These are phyloP conservation scores for Pascua sp. DNA, from an alignment of 1,284 basidiomycete genomes.

Conservation along the genomic window DNA sequence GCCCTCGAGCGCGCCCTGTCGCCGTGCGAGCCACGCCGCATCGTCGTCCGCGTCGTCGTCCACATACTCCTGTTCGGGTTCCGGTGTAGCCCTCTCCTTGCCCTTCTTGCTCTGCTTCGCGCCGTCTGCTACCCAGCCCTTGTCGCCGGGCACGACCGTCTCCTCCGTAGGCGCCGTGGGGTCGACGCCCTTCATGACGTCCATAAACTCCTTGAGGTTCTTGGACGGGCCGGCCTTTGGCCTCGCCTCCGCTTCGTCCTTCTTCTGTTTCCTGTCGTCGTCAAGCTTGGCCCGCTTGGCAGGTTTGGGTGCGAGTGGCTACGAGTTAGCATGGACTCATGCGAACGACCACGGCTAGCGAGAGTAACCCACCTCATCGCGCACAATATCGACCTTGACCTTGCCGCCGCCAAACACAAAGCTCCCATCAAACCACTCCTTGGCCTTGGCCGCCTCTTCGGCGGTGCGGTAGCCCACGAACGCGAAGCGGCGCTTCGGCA, in stretches of 20 bases:
- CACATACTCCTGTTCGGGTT: slow-evolving; percentile 36
- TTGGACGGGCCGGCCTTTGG: slow-evolving; percentile 57
- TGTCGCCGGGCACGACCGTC: slow-evolving; percentile 28
- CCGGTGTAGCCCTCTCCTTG: slow-evolving; percentile 50
- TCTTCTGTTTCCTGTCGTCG: slow-evolving; percentile 7
- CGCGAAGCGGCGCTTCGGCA: slow-evolving; percentile 79
- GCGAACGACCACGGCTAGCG: background rate
- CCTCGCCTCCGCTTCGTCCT: slow-evolving; percentile 9
- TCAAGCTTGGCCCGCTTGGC: slow-evolving; percentile 22
- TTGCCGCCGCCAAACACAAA: slow-evolving; percentile 69
- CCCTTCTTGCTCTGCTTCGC: slow-evolving; percentile 57
- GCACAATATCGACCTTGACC: slow-evolving; percentile 70
- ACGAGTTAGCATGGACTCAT: too few relatives aligned
- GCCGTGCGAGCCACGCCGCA: slow-evolving; percentile 63
- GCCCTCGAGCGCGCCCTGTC: slow-evolving; percentile 25
- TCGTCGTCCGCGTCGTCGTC: slow-evolving; percentile 64
- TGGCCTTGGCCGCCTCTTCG: slow-evolving; percentile 69
- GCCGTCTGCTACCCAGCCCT: slow-evolving; percentile 33
- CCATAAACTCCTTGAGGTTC: slow-evolving; percentile 57
- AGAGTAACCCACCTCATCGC: slow-evolving; percentile 57
- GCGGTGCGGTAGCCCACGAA: slow-evolving; percentile 87
- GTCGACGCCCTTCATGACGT: slow-evolving; percentile 47
- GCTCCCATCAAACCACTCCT: slow-evolving; percentile 80
- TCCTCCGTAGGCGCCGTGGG: slow-evolving; percentile 47
- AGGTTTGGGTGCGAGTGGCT: slow-evolving; percentile 25